Percentiles rank a stretch among this genome's conserved stretches.
Evolutionary conservation across 495 filamentous ascomycete genomes (phyloP).

Genomic region (Mytilinidion resinicola): DNA sequence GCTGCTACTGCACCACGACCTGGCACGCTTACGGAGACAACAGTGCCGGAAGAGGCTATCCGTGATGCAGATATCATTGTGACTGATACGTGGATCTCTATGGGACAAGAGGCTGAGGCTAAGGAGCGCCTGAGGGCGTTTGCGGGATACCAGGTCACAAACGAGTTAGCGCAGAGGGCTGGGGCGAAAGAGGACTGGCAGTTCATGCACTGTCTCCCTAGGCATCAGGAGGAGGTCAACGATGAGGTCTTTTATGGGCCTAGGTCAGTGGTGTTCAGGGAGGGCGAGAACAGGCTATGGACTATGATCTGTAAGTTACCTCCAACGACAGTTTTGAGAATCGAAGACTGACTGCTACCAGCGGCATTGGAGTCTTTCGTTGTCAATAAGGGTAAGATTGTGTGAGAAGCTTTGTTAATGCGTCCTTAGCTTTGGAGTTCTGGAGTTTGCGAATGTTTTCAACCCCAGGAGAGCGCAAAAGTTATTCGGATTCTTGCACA

Average conservation of each 20-base stretch:
- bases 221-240: constrained; percentile 86
- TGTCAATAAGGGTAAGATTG: constrained; percentile 75
- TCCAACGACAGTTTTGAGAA: background rate
- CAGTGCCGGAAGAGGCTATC: constrained; percentile 78
- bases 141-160: constrained; percentile 81
- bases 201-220: constrained; percentile 98
- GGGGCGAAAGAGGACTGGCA: constrained; percentile 87
- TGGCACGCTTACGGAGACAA: constrained; percentile 68
- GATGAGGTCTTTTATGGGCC: constrained; percentile 89
- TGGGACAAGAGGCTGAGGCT: constrained; percentile 89
- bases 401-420: background rate
- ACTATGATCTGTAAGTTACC: constrained; percentile 60
- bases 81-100: constrained; percentile 95
- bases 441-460: too few species aligned
- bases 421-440: too few species aligned
- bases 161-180: constrained; percentile 71
- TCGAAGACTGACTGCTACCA: constrained; percentile 25
- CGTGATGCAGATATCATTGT: constrained; percentile 84
- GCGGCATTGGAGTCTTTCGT: constrained; percentile 84
- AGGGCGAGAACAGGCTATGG: constrained; percentile 93
- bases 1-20: constrained; percentile 48
- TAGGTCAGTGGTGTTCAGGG: constrained; percentile 78
- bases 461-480: too few species aligned
- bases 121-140: constrained; percentile 72
- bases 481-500: too few species aligned